A percentile compares a stretch with the other conserved stretches of the same genome.
phyloP scores from a whole-genome alignment of 1,284 basidiomycete species.

The Boletus subluridellus region DNA sequence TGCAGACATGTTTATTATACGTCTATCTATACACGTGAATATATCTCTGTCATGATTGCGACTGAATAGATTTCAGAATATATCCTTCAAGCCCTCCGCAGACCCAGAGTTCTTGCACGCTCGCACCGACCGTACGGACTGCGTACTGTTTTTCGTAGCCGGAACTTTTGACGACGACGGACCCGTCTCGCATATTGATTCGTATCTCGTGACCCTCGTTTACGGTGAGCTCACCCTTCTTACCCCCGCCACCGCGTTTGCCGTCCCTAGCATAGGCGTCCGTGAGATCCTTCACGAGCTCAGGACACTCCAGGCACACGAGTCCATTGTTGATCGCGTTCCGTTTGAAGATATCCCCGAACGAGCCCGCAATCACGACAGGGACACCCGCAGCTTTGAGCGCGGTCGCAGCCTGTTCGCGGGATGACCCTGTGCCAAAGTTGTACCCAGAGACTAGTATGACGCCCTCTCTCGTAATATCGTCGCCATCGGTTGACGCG shows the following conservation, averaged over 20 bases:
- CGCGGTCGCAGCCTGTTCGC: conserved; percentile 97
- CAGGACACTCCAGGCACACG: conserved; percentile 90
- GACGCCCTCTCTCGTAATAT: conserved; percentile 52
- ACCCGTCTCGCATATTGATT: conserved; percentile 70
- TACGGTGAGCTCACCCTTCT: conserved; percentile 77
- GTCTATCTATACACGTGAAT: neutral
- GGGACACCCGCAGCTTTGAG: conserved; percentile 93
- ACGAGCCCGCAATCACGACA: conserved; percentile 92
- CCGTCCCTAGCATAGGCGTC: conserved; percentile 68
- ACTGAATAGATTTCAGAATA: conserved; percentile 67
- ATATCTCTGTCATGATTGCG: conserved; percentile 18
- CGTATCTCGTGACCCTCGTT: conserved; percentile 64
- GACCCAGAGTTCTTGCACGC: conserved; percentile 90
- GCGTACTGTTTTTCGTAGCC: conserved; percentile 57
- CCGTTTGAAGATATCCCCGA: conserved; percentile 99
- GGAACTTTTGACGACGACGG: conserved; percentile 50
- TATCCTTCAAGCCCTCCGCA: conserved; percentile 79
- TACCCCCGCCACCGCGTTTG: conserved; percentile 71
- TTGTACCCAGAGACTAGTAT: conserved; percentile 94
- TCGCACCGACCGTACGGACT: conserved; percentile 76
- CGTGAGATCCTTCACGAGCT: conserved; percentile 86
- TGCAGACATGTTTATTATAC: neutral
- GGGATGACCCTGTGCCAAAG: conserved; percentile 98
- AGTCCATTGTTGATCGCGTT: conserved; percentile 99
- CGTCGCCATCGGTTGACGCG: conserved; percentile 5